Percentiles rank a stretch among this genome's conserved stretches.
phyloP scores from a whole-genome alignment of 768 basidiomycete genomes.

The Panaeolus papilionaceus region DNA sequence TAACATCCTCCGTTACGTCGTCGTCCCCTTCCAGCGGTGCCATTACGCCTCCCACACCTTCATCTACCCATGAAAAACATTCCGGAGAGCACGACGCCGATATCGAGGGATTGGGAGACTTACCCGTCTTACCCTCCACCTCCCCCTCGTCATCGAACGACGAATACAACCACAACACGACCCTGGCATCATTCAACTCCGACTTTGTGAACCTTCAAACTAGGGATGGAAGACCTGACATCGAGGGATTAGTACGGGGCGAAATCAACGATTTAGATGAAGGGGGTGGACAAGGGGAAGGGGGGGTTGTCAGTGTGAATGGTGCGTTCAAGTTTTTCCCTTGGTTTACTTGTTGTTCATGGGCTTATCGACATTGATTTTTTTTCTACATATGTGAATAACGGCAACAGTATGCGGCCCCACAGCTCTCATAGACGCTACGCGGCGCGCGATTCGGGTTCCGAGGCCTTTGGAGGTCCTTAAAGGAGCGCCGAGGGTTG shows the following conservation, averaged over 20 bases:
- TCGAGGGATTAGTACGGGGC: conserved; percentile 40
- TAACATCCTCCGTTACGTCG: conserved; percentile 38
- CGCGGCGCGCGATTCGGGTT: conserved; percentile 45
- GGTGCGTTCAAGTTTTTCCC: conserved; percentile 39
- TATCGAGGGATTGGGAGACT: background rate
- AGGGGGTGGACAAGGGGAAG: conserved; percentile 21
- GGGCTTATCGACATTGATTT: background rate
- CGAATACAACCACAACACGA: background rate
- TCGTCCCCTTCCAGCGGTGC: conserved; percentile 23
- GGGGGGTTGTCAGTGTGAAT: conserved; percentile 51
- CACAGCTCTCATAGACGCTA: conserved; percentile 41
- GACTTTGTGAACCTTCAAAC: conserved; percentile 29
- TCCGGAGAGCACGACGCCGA: background rate
- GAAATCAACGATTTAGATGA: conserved; percentile 35
- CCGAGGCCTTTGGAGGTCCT: conserved; percentile 44
- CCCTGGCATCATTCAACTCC: background rate
- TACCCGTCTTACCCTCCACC: background rate
- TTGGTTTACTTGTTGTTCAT: background rate
- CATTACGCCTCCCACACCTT: conserved; percentile 16
- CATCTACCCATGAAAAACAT: conserved; percentile 16
- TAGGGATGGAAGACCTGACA: conserved; percentile 48
- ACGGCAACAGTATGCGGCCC: conserved; percentile 48
- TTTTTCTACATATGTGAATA: too few relatives aligned
- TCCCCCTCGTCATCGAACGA: conserved; percentile 2
- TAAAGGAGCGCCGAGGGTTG: conserved; percentile 51